A percentile compares a stretch with the other conserved stretches of the same genome.
phyloP scores from a whole-genome alignment of 345 rosid species.

The Salix arbutifolia region DNA sequence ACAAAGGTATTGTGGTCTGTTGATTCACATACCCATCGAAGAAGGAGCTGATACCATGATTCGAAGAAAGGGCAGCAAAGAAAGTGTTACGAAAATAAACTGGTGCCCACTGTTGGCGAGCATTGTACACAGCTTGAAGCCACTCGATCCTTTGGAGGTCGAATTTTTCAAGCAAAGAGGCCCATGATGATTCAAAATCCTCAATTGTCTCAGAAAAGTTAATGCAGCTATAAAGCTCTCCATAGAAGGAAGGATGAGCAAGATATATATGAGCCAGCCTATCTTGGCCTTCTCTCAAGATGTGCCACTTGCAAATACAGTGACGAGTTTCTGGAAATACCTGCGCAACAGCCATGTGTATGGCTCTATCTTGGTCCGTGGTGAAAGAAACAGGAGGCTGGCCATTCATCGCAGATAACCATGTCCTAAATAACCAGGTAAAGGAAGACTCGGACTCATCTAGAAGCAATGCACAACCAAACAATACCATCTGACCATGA shows the following conservation, averaged over 20 bases:
- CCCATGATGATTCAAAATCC: conserved; percentile 62
- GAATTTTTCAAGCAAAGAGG: conserved; percentile 42
- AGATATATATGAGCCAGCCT: conserved; percentile 58
- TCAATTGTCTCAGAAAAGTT: conserved; percentile 56
- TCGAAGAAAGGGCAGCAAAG: conserved; percentile 58
- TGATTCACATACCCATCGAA: conserved; percentile 63
- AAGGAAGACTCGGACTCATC: conserved; percentile 68
- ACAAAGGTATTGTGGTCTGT: conserved; percentile 52
- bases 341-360: conserved; percentile 51
- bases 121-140: conserved; percentile 58
- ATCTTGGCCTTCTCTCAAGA: conserved; percentile 70
- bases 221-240: conserved; percentile 61
- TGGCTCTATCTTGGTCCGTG: conserved; percentile 73
- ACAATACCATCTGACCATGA: conserved; percentile 62
- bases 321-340: conserved; percentile 59
- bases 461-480: conserved; percentile 66
- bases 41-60: conserved; percentile 49
- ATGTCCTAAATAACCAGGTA: conserved; percentile 56
- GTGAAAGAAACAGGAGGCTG: conserved; percentile 52
- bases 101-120: conserved; percentile 71
- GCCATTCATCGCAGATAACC: conserved; percentile 60
- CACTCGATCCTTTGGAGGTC: conserved; percentile 53
- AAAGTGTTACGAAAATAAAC: conserved; percentile 61
- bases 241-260: conserved; percentile 53
- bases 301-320: conserved; percentile 72